phyloP scores from a whole-genome alignment of 768 basidiomycete genomes.

The Collybia nuda region DNA sequence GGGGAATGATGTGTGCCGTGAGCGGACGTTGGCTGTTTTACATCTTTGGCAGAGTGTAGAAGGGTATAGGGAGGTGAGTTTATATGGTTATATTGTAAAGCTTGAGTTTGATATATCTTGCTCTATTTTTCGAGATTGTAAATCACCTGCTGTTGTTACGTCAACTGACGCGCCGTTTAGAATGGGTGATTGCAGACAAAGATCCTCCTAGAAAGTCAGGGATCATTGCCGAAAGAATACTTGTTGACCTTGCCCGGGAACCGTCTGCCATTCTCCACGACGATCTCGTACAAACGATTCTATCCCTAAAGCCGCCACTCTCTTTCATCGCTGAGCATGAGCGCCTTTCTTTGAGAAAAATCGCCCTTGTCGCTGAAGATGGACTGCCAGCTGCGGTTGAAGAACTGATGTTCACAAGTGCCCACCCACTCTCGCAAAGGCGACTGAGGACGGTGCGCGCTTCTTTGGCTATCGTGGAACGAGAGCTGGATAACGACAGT shows the following conservation, averaged over 20 bases:
- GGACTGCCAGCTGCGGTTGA: slow-evolving; percentile 64
- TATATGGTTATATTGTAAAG: slow-evolving; percentile 1
- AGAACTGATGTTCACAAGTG: slow-evolving; percentile 50
- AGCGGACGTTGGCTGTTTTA: slow-evolving; percentile 61
- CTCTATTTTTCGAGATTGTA: slow-evolving; percentile 49
- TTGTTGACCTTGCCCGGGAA: slow-evolving; percentile 58
- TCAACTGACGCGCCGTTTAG: slow-evolving; percentile 70
- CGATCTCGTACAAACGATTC: slow-evolving; percentile 58
- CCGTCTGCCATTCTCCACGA: slow-evolving; percentile 59
- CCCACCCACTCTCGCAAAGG: slow-evolving; percentile 50
- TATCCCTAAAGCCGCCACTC: slow-evolving; percentile 58
- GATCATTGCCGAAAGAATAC: slow-evolving; percentile 67
- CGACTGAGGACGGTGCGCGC: slow-evolving; percentile 62
- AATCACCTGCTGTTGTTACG: slow-evolving; percentile 72
- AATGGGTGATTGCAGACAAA: slow-evolving; percentile 68
- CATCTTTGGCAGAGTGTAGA: slow-evolving; percentile 65
- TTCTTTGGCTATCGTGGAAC: slow-evolving; percentile 55
- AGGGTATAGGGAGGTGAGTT: slow-evolving; percentile 69
- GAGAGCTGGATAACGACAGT: slow-evolving; percentile 49
- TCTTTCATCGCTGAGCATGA: slow-evolving; percentile 64
- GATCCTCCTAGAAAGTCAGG: slow-evolving; percentile 61
- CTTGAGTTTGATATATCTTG: slow-evolving; percentile 10
- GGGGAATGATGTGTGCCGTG: slow-evolving; percentile 61
- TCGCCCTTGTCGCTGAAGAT: slow-evolving; percentile 68
- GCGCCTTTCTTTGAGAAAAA: slow-evolving; percentile 53